Conservation (phyloP, 495 filamentous ascomycete species). For the Neurospora cerealis region DNA sequence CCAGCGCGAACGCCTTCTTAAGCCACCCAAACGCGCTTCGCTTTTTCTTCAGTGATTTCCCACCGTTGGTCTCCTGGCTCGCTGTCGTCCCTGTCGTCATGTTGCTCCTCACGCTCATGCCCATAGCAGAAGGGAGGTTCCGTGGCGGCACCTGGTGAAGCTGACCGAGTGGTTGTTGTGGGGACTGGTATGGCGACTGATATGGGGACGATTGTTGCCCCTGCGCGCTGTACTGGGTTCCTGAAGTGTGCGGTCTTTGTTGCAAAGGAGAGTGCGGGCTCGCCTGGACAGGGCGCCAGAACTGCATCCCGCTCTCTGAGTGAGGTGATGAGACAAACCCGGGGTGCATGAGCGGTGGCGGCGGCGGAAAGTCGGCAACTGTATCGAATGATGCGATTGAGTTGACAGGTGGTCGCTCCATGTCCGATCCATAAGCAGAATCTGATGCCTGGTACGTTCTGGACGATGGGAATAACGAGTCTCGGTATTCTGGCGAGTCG, state of each 20-base stretch:
- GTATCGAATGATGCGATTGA: constrained; percentile 22
- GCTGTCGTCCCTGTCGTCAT: constrained; percentile 25
- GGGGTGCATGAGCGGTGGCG: constrained; percentile 25
- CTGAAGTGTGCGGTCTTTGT: constrained; percentile 44
- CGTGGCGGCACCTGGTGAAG: constrained; percentile 23
- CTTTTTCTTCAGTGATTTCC: constrained; percentile 44
- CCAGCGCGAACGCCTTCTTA: constrained; percentile 47
- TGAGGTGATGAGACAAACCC: constrained; percentile 37
- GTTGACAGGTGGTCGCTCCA: constrained; percentile 28
- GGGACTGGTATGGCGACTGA: background rate
- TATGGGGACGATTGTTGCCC: background rate
- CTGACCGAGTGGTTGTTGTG: constrained; percentile 6
- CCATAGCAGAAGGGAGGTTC: constrained; percentile 38
- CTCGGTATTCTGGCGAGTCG: constrained; percentile 18
- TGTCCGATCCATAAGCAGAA: constrained; percentile 44
- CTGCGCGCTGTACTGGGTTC: constrained; percentile 9
- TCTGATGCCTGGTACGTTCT: constrained; percentile 32
- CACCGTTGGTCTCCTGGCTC: constrained; percentile 5
- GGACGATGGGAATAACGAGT: constrained; percentile 21
- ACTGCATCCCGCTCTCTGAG: constrained; percentile 35
- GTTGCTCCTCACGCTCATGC: constrained; percentile 42
- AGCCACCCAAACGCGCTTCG: constrained; percentile 49
- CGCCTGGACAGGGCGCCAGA: constrained; percentile 43
- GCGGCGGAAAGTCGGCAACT: constrained; percentile 24
- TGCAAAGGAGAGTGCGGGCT: constrained; percentile 46